phyloP scores from a whole-genome alignment of 1,284 basidiomycete genomes.

The Thecaphora thlaspeos region DNA sequence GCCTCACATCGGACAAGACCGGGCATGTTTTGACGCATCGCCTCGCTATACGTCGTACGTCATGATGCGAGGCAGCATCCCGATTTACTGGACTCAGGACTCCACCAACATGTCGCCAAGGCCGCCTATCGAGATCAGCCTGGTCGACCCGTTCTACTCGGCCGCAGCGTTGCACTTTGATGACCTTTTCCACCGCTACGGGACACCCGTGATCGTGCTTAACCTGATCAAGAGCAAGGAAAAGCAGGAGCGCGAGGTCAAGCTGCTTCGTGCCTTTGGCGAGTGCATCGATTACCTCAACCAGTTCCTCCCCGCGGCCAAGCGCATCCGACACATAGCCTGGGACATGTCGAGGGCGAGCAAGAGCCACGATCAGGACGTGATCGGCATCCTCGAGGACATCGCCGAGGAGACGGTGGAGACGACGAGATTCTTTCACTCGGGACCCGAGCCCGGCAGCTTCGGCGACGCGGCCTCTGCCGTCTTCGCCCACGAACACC shows the following conservation, averaged over 20 bases:
- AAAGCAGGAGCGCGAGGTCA: conserved; percentile 82
- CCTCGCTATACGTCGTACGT: conserved; percentile 93
- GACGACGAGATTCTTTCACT: conserved; percentile 89
- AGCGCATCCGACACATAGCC: conserved; percentile 85
- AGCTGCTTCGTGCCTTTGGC: conserved; percentile 84
- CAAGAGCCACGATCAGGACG: conserved; percentile 84
- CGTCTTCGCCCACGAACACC: too few relatives aligned
- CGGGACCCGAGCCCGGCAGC: conserved; percentile 57
- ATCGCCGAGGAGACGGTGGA: conserved; percentile 91
- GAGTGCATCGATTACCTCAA: conserved; percentile 91
- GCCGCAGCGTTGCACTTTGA: conserved; percentile 93
- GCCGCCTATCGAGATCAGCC: conserved; percentile 84
- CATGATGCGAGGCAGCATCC: conserved; percentile 94
- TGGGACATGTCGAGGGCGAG: conserved; percentile 76
- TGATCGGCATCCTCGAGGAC: conserved; percentile 92
- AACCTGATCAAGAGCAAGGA: conserved; percentile 76
- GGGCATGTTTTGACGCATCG: conserved; percentile 26
- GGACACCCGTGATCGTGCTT: conserved; percentile 85
- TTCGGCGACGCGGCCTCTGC: conserved; percentile 4
- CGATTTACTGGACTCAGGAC: conserved; percentile 94
- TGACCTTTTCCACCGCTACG: conserved; percentile 84
- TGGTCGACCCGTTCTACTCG: conserved; percentile 92
- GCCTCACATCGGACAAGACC: too few relatives aligned
- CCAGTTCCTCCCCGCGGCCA: conserved; percentile 77
- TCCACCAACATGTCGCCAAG: conserved; percentile 83